These are phyloP conservation scores for Schizosaccharomyces versatilis DNA, from an alignment of 1,139 yeast species.

Conservation along the genomic window DNA sequence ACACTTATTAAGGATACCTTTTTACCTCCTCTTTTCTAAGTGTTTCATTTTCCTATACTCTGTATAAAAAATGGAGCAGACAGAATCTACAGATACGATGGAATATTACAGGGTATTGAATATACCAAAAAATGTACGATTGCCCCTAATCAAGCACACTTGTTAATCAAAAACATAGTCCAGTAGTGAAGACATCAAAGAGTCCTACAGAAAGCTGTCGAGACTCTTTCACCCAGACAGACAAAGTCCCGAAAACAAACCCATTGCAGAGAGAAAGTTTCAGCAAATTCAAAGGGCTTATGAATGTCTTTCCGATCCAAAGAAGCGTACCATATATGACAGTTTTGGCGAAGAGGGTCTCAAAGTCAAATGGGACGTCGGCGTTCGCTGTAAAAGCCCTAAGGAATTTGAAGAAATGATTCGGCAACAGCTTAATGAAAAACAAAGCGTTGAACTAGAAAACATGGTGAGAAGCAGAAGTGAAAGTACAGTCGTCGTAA, in stretches of 20 bases:
- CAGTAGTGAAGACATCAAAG: background rate
- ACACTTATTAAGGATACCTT: too few species aligned
- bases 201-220: background rate
- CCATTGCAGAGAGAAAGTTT: background rate
- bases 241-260: background rate
- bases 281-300: background rate
- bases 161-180: background rate
- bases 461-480: background rate
- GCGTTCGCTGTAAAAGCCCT: constrained; percentile 8
- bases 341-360: constrained; percentile 68
- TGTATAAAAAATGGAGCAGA: too few species aligned
- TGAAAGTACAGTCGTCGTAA: background rate
- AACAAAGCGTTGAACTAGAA: background rate
- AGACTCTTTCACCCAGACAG: constrained; percentile 3
- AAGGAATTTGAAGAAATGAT: background rate
- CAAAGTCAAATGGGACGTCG: constrained; percentile 22
- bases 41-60: too few species aligned
- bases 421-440: background rate
- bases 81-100: too few species aligned
- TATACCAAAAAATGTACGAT: too few species aligned
- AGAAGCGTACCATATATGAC: constrained; percentile 54
- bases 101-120: too few species aligned
- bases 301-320: constrained; percentile 34
- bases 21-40: too few species aligned
- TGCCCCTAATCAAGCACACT: background rate